Base-by-base conservation (phyloP, 805 yeast species). In the Myxozyma geophila region DNA sequence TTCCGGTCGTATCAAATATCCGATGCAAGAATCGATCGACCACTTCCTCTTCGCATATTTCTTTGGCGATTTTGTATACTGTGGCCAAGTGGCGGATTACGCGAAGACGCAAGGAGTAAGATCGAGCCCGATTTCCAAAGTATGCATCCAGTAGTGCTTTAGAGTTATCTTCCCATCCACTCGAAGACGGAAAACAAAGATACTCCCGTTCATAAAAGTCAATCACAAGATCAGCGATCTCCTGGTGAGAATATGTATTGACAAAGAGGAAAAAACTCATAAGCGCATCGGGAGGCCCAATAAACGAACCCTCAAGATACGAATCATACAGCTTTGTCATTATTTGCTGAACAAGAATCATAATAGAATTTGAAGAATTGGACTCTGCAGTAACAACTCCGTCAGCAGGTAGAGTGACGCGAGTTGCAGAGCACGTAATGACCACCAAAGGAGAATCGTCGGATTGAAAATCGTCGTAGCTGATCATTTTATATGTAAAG, bases 141-240 rank as follows among this genome's bases (percentile, higher is more conserved):
- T 83, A 85, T 7, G 77, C 75, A n/a, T 77, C 75, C 41, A 87
- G 72, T 1, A 87, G 68, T 37, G 74, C 73, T 7, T 73, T 72
- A 47, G 84, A 75, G 66, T 83, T 83, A 1, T 74, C 78, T 53
- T 75, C 75, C 89, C 92, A 87, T 8, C 78, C 73, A 0, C 81
- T 76, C 37, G 81, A 74, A 6, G 85, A 72, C 10, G 85, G 82
- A 1, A 86, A 79, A 70, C 92, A 87, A 37, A 81, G 70, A 58
- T 81, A 80, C 58, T 83, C 83, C 12, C 78, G 76, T 3, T 76
- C 74, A 71, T 84, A 86, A 67, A 76, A 81, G 2, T 77, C 74
- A 35, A 88, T 72, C 2, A 88, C 80, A 57, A 77, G 79, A 5
- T 74, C 67, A n/a, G 81, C 78, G 10, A 76, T 75, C 2, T 73